phyloP scores from a whole-genome alignment of 371 early-diverging fungal species.

The Polyrhizophydium stewartii region DNA sequence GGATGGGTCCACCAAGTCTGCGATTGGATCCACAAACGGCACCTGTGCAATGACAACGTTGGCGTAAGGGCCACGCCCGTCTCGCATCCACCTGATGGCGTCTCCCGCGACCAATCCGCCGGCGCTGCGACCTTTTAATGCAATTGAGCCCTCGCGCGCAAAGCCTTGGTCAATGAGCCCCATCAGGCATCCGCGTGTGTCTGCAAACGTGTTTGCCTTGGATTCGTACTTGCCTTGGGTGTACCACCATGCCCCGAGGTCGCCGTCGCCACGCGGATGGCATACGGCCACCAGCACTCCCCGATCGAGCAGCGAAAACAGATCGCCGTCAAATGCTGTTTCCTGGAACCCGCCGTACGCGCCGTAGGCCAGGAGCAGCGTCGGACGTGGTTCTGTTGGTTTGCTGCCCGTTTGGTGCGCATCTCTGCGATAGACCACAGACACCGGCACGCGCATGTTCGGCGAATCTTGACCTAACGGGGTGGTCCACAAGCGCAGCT shows the following conservation, averaged over 20 bases:
- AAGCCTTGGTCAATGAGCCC: slow-evolving; percentile 21
- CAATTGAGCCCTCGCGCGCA: slow-evolving; percentile 25
- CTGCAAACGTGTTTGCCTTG: slow-evolving; percentile 45
- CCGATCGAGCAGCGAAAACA: slow-evolving; percentile 37
- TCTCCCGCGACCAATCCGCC: slow-evolving; percentile 49
- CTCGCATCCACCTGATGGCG: slow-evolving; percentile 15
- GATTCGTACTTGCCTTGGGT: slow-evolving; percentile 31
- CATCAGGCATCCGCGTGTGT: slow-evolving; percentile 38
- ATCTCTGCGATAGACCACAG: background rate
- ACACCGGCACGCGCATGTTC: background rate
- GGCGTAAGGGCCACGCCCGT: slow-evolving; percentile 3
- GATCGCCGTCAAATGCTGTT: slow-evolving; percentile 23
- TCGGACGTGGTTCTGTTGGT: slow-evolving; percentile 14
- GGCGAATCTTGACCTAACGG: background rate
- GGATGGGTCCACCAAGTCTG: slow-evolving; percentile 41
- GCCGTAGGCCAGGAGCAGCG: slow-evolving; percentile 46
- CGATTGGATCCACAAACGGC: slow-evolving; percentile 52
- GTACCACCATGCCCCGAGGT: slow-evolving; percentile 48
- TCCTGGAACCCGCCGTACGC: slow-evolving; percentile 47
- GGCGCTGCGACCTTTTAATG: slow-evolving; percentile 46
- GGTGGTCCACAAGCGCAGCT: background rate
- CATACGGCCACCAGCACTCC: slow-evolving; percentile 38
- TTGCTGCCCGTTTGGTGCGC: background rate
- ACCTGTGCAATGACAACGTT: slow-evolving; percentile 46
- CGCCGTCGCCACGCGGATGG: slow-evolving; percentile 55